Evolutionary conservation across 1,284 basidiomycete species (phyloP).

Genomic region (Cerrena zonata): DNA sequence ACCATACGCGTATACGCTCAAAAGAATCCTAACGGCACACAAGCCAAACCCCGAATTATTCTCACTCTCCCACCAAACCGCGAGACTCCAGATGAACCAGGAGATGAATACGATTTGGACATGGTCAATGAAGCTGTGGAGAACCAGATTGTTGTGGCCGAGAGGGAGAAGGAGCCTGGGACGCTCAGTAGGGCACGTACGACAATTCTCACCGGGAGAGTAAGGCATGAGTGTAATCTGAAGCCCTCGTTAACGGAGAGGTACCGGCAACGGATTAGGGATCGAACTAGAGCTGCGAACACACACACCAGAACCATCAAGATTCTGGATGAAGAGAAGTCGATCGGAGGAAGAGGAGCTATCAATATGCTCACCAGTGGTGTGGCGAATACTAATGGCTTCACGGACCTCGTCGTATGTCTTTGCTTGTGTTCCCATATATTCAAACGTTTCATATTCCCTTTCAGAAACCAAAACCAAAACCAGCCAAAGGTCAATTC

Average conservation of each 20-base stretch:
- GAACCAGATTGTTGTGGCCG: slow-evolving; percentile 73
- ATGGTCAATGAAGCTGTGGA: slow-evolving; percentile 72
- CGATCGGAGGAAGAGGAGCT: slow-evolving; percentile 58
- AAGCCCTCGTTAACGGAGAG: slow-evolving; percentile 57
- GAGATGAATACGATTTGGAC: slow-evolving; percentile 69
- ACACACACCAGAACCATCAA: slow-evolving; percentile 54
- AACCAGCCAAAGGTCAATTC: slow-evolving; percentile 62
- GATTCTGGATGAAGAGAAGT: slow-evolving; percentile 50
- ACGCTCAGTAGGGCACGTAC: slow-evolving; percentile 53
- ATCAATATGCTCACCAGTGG: slow-evolving; percentile 56
- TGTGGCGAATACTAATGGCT: slow-evolving; percentile 31
- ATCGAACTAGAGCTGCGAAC: slow-evolving; percentile 55
- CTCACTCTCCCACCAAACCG: slow-evolving; percentile 60
- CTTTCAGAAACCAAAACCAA: slow-evolving; percentile 55
- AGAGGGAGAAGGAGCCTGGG: slow-evolving; percentile 61
- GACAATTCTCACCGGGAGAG: slow-evolving; percentile 67
- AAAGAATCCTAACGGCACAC: slow-evolving; percentile 32
- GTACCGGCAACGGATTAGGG: slow-evolving; percentile 62
- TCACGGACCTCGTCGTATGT: slow-evolving; percentile 59
- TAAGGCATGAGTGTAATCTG: slow-evolving; percentile 70
- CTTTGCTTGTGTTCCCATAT: slow-evolving; percentile 1
- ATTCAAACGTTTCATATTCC: neutral
- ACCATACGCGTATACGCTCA: slow-evolving; percentile 68
- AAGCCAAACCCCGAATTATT: slow-evolving; percentile 55
- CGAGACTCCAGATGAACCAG: slow-evolving; percentile 37